Evolutionary conservation across 306 rosid genomes (phyloP), one percentile per base, ranked within the genome.

Genomic region (Castanea crenata): DNA sequence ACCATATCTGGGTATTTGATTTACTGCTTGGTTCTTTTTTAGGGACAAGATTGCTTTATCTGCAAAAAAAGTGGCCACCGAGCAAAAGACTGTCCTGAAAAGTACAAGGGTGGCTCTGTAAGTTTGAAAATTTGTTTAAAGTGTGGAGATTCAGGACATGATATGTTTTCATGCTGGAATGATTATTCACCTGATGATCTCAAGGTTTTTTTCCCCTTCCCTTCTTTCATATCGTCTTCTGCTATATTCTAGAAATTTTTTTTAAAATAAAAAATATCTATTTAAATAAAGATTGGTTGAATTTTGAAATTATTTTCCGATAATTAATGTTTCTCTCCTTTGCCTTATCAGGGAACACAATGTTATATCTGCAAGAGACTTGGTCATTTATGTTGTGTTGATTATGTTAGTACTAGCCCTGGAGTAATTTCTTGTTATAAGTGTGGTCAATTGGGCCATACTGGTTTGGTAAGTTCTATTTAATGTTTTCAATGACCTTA

Each of bases 121-220:
- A 82, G 71, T 56, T 62, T 78, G n/a, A 85, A 52, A 2, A 62
- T 91, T 25, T 96, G 99, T 88, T 82, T 93, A 46, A 96, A 88
- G 83, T 96, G 99, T 69, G 96, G 99, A 68, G 81, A 86, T 82
- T 76, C 90, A 83, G 97, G 92, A 38, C 99, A 96, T 90, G 98
- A 93, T 55, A 96, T 93, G 97, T 90, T 89, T 75, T 83, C 82
- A 58, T 96, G 99, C 89, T 71, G 52, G 62, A 90, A 76, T 83
- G 83, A 69, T 81, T 93, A 91, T 88, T 64, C 86, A 58, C 55
- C 11, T 38, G 90, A 90, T 81, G 99, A 96, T 86, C 92, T 90
- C 57, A 88, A 88, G 99, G 99, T 95, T 77, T 76, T 65, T 74
- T 27, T 34, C 73, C 76, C 5, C 76, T 69, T 1, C 56, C 35